Conservation (phyloP, 2,329 filamentous ascomycete species). For the Fusarium odoratissimum region DNA sequence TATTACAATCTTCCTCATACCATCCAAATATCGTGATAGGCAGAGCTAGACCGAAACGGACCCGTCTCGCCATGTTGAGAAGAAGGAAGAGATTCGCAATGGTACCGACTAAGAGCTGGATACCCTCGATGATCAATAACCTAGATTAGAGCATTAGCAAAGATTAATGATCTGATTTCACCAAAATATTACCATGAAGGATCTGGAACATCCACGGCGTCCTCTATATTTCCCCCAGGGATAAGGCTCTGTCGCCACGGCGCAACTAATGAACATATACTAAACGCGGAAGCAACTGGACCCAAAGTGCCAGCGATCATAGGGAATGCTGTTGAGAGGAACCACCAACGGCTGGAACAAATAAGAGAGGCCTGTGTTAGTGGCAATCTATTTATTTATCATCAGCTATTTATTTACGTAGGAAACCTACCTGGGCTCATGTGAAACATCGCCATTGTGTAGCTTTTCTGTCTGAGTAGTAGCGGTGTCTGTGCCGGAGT, state of each 20-base stretch:
- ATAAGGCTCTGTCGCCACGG: background rate
- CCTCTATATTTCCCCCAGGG: background rate
- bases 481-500: background rate
- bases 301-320: slow-evolving; percentile 4
- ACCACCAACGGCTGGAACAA: background rate
- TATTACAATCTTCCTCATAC: background rate
- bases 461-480: background rate
- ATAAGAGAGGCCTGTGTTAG: background rate
- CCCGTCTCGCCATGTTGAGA: background rate
- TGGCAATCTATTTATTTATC: background rate
- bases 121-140: background rate
- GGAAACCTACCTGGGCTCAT: background rate
- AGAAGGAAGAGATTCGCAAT: background rate
- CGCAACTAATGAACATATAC: background rate
- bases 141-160: background rate
- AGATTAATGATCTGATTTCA: too few species aligned
- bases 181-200: background rate
- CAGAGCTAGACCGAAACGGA: background rate
- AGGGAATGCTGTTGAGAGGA: background rate
- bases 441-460: background rate
- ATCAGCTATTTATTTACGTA: background rate
- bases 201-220: background rate
- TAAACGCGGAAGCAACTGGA: slow-evolving; percentile 1
- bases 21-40: background rate
- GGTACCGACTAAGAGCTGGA: background rate